These are phyloP conservation scores for Perilla frutescens DNA, from an alignment of 257 asterid genomes.

Conservation along the genomic window DNA sequence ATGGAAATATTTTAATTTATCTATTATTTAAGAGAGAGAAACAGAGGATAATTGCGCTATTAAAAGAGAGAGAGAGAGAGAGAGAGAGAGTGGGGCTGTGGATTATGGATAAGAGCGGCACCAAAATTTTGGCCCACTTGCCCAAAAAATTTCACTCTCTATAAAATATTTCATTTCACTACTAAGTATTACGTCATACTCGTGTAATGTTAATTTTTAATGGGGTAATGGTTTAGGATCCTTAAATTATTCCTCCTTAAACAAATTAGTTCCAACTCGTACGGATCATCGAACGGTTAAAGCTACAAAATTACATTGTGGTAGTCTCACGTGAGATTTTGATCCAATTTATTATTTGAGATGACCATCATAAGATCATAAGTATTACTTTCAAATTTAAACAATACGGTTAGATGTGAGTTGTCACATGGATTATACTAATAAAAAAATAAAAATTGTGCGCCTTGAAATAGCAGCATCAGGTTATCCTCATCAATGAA, in stretches of 20 bases:
- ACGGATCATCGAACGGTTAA: no score
- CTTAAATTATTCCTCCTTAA: background rate
- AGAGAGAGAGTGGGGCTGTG: conserved; percentile 16
- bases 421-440: no score
- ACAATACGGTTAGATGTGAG: no score
- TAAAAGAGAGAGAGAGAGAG: background rate
- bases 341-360: no score
- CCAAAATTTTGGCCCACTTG: conserved; percentile 36
- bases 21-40: background rate
- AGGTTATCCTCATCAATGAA: no score
- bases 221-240: conserved; percentile 4
- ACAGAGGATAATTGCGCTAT: background rate
- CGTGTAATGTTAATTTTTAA: background rate
- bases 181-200: background rate
- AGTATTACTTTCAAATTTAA: no score
- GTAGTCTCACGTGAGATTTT: no score
- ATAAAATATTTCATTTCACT: background rate
- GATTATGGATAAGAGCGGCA: conserved; percentile 43
- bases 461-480: no score
- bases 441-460: no score
- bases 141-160: background rate
- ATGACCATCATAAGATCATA: no score
- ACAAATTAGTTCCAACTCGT: no score
- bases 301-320: no score
- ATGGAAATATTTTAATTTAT: background rate